Base-by-base conservation (phyloP, 2,329 filamentous ascomycete genomes). In the Penicillium sp. region DNA sequence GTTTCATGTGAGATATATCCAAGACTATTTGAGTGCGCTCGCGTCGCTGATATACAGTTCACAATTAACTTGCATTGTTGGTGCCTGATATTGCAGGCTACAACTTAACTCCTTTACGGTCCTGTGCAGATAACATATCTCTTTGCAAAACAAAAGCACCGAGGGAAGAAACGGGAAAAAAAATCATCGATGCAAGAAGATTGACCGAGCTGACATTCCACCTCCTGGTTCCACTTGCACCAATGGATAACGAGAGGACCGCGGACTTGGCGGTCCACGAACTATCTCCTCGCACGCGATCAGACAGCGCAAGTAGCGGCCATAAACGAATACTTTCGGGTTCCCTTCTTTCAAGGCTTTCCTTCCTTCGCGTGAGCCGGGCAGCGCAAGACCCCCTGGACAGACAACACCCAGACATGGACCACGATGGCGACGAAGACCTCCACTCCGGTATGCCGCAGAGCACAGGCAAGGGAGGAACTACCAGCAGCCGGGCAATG, bases 271-370 rank as follows among this genome's bases (percentile, higher is more conserved):
- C 62, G 50, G 62, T 62, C 58, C 57, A 67, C 56, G 57, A 54
- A 56, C 59, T 60, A 55, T 55, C 68, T 38, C 67, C 64, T 54
- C 67, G 70, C 50, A 47, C 66, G 40, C 72, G 69, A 55, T 70
- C 72, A 14, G 65, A 66, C 63, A 70, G 61, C 66, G 59, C 71
- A 68, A 67, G 61, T 63, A 71, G 62, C 29, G 29, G 48, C 51
- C 77, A 84, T 71, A 78, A 77, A 67, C 79, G 84, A 69, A 85
- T 76, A 65, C 74, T 83, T 49, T 88, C 85, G 26, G 85, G 85
- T 34, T 84, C 85, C 57, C 78, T 92, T 42, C 76, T 93, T 31
- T 87, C 87, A 39, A 84, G 82, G 61, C 78, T 93, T 51, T 84
- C 87, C 39, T 90, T 92, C 69, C 76, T 92, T 60, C 84, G 86